These are phyloP conservation scores for Aleurites moluccanus DNA, from an alignment of 441 rosid species.

Conservation along the genomic window DNA sequence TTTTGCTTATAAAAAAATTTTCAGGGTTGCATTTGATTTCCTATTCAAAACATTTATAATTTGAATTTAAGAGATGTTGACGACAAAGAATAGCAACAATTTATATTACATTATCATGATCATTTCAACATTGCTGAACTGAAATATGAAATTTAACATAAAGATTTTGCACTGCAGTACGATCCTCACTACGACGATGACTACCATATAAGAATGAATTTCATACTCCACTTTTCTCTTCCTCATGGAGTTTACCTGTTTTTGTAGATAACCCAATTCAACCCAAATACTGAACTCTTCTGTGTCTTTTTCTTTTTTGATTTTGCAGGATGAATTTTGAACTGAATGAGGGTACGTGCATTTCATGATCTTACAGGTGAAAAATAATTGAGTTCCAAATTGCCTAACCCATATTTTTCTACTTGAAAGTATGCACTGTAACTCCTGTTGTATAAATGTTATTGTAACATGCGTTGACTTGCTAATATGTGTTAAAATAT, in stretches of 20 bases:
- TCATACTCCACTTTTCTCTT: not conserved
- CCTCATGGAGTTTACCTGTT: not conserved
- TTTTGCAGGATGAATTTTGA: slow-evolving; percentile 41
- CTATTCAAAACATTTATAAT: not conserved
- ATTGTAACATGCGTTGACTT: not conserved
- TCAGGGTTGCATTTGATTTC: no score
- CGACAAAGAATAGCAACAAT: not conserved
- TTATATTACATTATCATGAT: not conserved
- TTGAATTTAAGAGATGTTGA: not conserved
- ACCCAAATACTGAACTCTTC: not conserved
- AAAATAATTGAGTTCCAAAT: slow-evolving; percentile 1
- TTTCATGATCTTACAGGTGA: not conserved
- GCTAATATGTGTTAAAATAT: no score
- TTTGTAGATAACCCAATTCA: not conserved
- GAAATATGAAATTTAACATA: not conserved
- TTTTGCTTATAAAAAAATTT: no score
- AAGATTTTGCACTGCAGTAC: not conserved
- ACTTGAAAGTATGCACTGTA: not conserved
- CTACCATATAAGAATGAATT: slow-evolving; percentile 12
- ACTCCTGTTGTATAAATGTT: not conserved
- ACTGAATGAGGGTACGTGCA: not conserved
- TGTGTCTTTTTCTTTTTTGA: not conserved
- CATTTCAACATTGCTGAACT: not conserved
- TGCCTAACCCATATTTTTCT: not conserved
- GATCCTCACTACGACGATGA: slow-evolving; percentile 2